Evolutionary conservation across 2,329 filamentous ascomycete genomes (phyloP).

Genomic region (Penicillium corylophilum): DNA sequence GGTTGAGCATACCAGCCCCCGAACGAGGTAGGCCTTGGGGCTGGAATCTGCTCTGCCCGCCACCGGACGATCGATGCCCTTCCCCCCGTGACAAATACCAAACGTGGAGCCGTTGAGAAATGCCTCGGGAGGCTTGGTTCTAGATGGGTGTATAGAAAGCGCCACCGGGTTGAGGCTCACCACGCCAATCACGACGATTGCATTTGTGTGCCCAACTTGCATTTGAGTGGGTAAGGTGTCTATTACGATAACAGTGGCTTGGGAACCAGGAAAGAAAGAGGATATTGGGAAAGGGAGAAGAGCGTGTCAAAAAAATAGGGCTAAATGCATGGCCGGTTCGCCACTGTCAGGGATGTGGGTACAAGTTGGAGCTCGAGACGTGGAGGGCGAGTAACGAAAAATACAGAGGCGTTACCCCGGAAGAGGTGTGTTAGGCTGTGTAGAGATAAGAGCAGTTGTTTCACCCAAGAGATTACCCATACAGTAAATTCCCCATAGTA

Average conservation of each 20-base stretch:
- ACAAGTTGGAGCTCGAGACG: background rate
- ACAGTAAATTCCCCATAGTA: background rate
- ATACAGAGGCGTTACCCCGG: background rate
- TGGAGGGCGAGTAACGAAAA: conserved; percentile 1
- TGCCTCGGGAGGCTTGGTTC: background rate
- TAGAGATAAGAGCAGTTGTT: background rate
- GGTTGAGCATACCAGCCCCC: background rate
- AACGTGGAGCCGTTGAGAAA: background rate
- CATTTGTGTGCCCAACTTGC: too few species aligned
- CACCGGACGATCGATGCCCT: background rate
- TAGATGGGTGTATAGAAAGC: background rate
- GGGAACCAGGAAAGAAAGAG: background rate
- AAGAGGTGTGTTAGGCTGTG: background rate
- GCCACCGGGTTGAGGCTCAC: conserved; percentile 6
- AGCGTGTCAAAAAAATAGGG: background rate
- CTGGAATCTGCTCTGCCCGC: background rate
- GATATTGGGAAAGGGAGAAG: background rate
- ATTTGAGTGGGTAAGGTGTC: background rate
- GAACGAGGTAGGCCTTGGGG: background rate
- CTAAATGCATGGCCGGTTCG: conserved; percentile 8
- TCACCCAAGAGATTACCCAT: conserved; percentile 2
- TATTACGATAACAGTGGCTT: background rate
- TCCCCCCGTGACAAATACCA: background rate
- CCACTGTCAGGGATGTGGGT: conserved; percentile 16
- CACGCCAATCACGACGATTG: background rate